These are phyloP conservation scores for Leishmania tarentolae DNA, from an alignment of 208 protist species.

Conservation along the genomic window DNA sequence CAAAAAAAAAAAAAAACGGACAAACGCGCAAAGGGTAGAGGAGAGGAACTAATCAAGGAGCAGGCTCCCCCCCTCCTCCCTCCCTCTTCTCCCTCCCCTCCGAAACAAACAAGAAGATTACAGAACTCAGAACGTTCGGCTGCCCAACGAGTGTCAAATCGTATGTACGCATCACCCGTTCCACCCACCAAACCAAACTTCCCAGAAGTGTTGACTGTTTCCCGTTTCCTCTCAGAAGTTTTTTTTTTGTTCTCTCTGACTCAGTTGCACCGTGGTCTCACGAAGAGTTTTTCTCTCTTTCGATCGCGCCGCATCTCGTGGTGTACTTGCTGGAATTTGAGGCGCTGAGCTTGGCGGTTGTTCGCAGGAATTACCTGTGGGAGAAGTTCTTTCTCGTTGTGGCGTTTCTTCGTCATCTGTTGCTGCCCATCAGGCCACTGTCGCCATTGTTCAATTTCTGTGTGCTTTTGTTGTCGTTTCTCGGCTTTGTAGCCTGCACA, in stretches of 20 bases:
- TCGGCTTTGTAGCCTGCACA: background rate
- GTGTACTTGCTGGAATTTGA: background rate
- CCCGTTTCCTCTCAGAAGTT: background rate
- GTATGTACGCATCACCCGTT: background rate
- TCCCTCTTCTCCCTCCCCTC: background rate
- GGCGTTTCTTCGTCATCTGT: conserved; percentile 12
- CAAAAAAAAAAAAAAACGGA: background rate
- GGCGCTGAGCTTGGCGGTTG: background rate
- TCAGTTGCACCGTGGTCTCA: background rate
- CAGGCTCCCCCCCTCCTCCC: too few relatives aligned
- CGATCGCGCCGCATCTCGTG: background rate
- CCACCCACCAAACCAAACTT: background rate
- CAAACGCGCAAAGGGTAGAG: background rate
- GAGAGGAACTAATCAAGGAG: background rate
- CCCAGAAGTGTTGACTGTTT: background rate
- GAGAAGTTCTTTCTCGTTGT: conserved; percentile 5
- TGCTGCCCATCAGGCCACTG: background rate
- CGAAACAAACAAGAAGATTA: background rate
- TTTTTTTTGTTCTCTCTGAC: background rate
- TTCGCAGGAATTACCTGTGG: background rate
- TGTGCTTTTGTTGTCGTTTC: too few relatives aligned
- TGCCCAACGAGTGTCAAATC: background rate
- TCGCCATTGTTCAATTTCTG: background rate
- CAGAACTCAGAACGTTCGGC: background rate
- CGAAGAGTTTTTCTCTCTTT: background rate